Evolutionary conservation across 805 yeast genomes (phyloP).

Genomic region (Metschnikowia lachancei): DNA sequence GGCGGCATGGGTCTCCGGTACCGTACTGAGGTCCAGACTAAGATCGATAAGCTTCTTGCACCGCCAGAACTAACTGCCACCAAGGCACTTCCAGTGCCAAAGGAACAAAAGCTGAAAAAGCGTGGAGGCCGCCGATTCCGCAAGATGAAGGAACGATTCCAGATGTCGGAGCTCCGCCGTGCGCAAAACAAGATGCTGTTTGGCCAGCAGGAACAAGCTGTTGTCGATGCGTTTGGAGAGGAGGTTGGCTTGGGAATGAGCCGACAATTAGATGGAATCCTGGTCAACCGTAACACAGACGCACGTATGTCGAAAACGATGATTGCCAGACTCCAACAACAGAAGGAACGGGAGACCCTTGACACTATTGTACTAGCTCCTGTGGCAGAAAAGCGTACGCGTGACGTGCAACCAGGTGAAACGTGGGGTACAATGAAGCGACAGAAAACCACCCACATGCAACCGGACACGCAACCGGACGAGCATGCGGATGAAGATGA

Average conservation of each 20-base stretch:
- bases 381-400: conserved; percentile 4
- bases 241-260: conserved; percentile 83
- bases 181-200: conserved; percentile 84
- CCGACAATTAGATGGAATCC: conserved; percentile 30
- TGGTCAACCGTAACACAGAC: conserved; percentile 45
- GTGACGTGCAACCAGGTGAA: conserved; percentile 2
- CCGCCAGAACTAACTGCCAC: conserved; percentile 68
- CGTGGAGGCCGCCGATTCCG: conserved; percentile 83
- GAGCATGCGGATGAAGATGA: neutral
- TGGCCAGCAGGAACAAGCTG: conserved; percentile 67
- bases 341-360: conserved; percentile 14
- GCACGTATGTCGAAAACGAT: conserved; percentile 63
- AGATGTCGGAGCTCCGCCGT: conserved; percentile 74
- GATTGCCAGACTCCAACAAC: conserved; percentile 45
- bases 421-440: conserved; percentile 7
- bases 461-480: neutral
- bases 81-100: conserved; percentile 70
- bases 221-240: conserved; percentile 66
- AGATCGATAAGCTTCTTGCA: conserved; percentile 66
- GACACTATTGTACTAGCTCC: conserved; percentile 16
- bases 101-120: conserved; percentile 72
- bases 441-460: neutral
- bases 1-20: conserved; percentile 59
- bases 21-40: conserved; percentile 56
- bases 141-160: conserved; percentile 76